A percentile compares a stretch with the other conserved stretches of the same genome.
Evolutionary conservation across 1,139 yeast genomes (phyloP).

Genomic region (Suhomyces anneliseae): DNA sequence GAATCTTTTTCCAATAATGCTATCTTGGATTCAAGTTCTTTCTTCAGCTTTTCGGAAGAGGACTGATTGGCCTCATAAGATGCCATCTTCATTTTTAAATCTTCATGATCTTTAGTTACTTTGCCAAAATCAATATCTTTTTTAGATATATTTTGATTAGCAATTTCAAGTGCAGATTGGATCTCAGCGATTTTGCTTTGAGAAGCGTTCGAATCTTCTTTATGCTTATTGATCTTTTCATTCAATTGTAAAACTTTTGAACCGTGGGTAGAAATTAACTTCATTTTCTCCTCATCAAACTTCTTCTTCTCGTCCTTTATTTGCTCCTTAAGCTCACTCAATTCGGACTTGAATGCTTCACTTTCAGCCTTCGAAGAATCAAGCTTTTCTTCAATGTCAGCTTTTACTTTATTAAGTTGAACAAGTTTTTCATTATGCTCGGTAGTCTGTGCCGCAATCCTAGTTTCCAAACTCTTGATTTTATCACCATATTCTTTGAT

Average conservation of each 20-base stretch:
- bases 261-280: background rate
- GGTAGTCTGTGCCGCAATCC: constrained; percentile 14
- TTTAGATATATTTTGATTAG: background rate
- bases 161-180: background rate
- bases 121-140: background rate
- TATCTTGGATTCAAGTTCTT: background rate
- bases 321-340: constrained; percentile 1
- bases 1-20: background rate
- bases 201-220: background rate
- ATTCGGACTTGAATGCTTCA: background rate
- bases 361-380: background rate
- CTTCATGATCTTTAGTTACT: background rate
- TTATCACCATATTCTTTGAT: constrained; percentile 50
- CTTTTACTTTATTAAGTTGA: constrained; percentile 11
- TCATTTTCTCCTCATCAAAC: constrained; percentile 3
- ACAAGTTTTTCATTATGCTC: constrained; percentile 13
- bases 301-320: background rate
- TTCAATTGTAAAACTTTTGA: background rate
- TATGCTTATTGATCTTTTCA: background rate
- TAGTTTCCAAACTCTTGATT: constrained; percentile 29
- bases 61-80: constrained; percentile 1
- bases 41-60: background rate
- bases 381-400: constrained; percentile 6
- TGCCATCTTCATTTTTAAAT: background rate
- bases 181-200: constrained; percentile 2